Evolutionary conservation across 2,329 filamentous ascomycete genomes (phyloP), one percentile per base, ranked within the genome.

Genomic region (Talaromyces rugulosus): DNA sequence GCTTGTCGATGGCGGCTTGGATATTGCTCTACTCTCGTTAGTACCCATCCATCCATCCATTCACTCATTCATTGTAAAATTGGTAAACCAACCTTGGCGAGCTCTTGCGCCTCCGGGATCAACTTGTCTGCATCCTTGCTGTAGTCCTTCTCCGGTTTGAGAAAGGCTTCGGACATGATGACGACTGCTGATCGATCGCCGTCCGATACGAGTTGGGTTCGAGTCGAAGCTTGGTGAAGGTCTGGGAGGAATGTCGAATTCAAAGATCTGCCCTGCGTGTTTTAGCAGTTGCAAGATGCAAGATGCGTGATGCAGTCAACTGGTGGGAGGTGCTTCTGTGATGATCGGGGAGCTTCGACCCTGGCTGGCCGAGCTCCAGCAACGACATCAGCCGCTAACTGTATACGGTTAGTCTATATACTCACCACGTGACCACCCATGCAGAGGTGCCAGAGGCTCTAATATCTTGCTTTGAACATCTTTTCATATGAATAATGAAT

Each of bases 141-240:
- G 86, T 91, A 97, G 87, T 99, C 95, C 89, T 96, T 97, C 84
- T 99, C 95, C 74, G 94, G 91, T 86, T 96, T 96, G 78, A 95
- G 76, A 70, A 87, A 80, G 73, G 85, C 87, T 80, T 92, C 90
- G 72, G 92, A 90, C 92, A 96, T 96, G 75, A 68, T 84, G 77
- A 71, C 71, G 70, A 69, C 61, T 63, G 65, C 40, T 61, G 62
- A 56, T 58, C 54, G 61, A 61, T 63, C 58, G 61, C 60, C 60
- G 62, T 60, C 58, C 50, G 31, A 23, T 30, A 31, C 50, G 27
- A 31, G 50, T 53, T 9, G 8, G n/a, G 18, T 1, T 30, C 28
- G 18, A 51, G 28, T 53, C 50, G 50, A 7, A 18, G 16, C 11
- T 23, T 51, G 27, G 4, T 12, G 27, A 51, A 11, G 8, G 7